Evolutionary conservation across 306 rosid genomes (phyloP), one percentile per base, ranked within the genome.

Genomic region (Cotoneaster glaucophyllus): DNA sequence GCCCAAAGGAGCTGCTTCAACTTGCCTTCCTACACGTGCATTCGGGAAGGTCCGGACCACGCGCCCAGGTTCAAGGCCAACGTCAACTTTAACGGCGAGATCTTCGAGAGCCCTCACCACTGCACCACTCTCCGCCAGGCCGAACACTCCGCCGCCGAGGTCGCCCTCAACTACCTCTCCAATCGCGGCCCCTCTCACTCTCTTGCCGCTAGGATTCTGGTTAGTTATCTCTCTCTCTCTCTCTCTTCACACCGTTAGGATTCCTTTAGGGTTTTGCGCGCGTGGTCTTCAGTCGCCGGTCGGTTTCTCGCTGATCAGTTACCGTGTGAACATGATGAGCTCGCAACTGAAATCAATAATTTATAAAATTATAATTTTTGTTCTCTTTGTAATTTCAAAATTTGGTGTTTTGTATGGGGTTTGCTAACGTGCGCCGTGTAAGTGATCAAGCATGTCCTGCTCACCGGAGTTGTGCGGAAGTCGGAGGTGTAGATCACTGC

Each of bases 1-100:
- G 98, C 98, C 63, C 98, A 95, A 77, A 82, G 97, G 81, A 95
- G 98, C 87, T 95, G 98, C 90, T 95, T 95, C 86, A 95, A 95
- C 81, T 89, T 95, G 4, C 98, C 98, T 34, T 92, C 98, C 9
- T 95, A 95, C 88, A 78, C 96, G 58, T 95, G 93, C 86, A 76
- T 95, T 80, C 81, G 98, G 74, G 98, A 95, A 84, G 98, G 98
- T 85, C 98, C 98, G 4, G 97, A 95, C 85, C 98, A 95, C 91
- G 97, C 97, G 88, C 98, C 98, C 41, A 80, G 98, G 77, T 95
- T 95, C 84, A 95, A 95, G 78, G 96, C 98, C 32, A 88, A 90
- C 19, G 98, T 95, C 58, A 95, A 95, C 89, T 95, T 95, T 34
- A 95, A 95, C 89, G 92, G 96, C 71, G 98, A 95, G 93, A 88